phyloP scores from a whole-genome alignment of 768 basidiomycete species.

The Cantharellus cinnabarinus region DNA sequence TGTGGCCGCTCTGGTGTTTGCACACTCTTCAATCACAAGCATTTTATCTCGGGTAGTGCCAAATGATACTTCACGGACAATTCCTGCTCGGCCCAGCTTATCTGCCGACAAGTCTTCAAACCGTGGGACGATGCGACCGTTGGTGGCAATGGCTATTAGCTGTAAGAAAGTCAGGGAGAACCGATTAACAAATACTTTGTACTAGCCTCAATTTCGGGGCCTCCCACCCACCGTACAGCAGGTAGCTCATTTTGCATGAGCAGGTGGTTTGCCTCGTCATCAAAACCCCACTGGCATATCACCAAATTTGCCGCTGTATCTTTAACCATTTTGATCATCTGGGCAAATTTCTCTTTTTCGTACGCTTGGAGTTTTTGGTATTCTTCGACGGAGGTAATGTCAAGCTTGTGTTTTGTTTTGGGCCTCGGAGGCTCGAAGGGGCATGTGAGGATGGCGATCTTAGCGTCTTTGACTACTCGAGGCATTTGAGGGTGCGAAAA shows the following conservation, averaged over 20 bases:
- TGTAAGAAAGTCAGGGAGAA: constrained; percentile 15
- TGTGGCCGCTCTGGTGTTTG: constrained; percentile 88
- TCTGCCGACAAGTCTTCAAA: constrained; percentile 86
- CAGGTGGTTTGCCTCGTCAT: constrained; percentile 96
- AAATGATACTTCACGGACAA: constrained; percentile 87
- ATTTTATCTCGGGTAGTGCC: constrained; percentile 98
- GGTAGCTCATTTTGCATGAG: constrained; percentile 96
- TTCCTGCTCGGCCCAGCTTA: constrained; percentile 83
- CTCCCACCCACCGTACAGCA: constrained; percentile 96
- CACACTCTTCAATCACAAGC: constrained; percentile 97
- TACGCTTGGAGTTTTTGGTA: constrained; percentile 88
- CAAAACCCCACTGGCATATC: constrained; percentile 99
- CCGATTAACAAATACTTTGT: background rate
- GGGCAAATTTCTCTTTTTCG: constrained; percentile 86
- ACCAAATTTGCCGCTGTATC: constrained; percentile 95
- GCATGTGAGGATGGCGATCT: constrained; percentile 91
- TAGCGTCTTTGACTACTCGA: constrained; percentile 64
- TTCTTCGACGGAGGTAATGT: constrained; percentile 91
- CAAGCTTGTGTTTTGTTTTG: constrained; percentile 97
- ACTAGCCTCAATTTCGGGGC: constrained; percentile 89
- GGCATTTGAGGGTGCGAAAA: constrained; percentile 99
- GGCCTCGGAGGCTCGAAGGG: constrained; percentile 98
- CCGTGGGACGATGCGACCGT: constrained; percentile 92
- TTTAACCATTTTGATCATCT: constrained; percentile 94
- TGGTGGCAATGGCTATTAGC: constrained; percentile 96